A percentile compares a stretch with the other conserved stretches of the same genome.
These are phyloP conservation scores for Pseudogymnoascus sp. DNA, from an alignment of 2,329 filamentous ascomycete genomes.

Conservation along the genomic window DNA sequence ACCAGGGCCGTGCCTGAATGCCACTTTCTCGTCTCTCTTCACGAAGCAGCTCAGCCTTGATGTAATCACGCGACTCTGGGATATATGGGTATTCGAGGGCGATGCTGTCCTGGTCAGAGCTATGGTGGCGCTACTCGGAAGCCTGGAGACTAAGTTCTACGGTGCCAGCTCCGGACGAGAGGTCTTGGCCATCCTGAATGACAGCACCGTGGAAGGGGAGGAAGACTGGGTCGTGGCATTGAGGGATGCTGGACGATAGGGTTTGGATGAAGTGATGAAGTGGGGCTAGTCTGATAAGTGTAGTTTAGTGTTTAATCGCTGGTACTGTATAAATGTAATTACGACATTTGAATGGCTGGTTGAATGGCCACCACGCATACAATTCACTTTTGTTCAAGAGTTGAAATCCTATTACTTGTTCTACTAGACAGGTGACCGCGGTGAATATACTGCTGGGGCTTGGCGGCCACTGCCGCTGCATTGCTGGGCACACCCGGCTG, in stretches of 20 bases:
- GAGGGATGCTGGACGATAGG: conserved; percentile 8
- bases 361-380: neutral
- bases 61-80: conserved; percentile 66
- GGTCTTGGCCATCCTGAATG: neutral
- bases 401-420: neutral
- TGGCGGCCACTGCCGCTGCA: neutral
- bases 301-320: conserved; percentile 9
- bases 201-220: neutral
- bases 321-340: conserved; percentile 9
- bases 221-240: conserved; percentile 2
- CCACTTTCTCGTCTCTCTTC: conserved; percentile 58
- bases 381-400: neutral
- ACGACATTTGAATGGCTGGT: neutral
- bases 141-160: conserved; percentile 44
- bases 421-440: neutral
- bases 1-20: conserved; percentile 46
- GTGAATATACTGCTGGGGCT: neutral
- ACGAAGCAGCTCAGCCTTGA: conserved; percentile 58
- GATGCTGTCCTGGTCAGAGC: conserved; percentile 65
- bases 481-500: neutral
- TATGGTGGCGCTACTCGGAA: conserved; percentile 56
- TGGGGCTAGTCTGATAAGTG: neutral
- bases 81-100: conserved; percentile 76
- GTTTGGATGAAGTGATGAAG: neutral
- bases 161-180: conserved; percentile 25